phyloP scores from a whole-genome alignment of 1,139 yeast genomes.

The Dujonia santamariae region DNA sequence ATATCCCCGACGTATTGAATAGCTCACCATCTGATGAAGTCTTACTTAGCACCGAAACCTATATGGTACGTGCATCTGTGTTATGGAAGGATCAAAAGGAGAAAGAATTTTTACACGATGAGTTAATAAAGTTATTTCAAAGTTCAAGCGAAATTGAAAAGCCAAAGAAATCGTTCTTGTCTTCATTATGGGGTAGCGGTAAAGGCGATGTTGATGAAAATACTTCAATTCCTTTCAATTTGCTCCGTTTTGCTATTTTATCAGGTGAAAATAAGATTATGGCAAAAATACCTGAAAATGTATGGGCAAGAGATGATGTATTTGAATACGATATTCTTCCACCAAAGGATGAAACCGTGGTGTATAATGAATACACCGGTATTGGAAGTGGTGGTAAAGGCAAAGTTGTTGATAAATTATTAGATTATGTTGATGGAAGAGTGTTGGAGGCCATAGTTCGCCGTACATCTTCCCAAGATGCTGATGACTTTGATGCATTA shows the following conservation, averaged over 20 bases:
- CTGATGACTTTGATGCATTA: slow-evolving; percentile 26
- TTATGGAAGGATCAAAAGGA: slow-evolving; percentile 49
- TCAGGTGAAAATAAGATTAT: slow-evolving; percentile 69
- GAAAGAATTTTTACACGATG: slow-evolving; percentile 46
- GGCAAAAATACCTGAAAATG: slow-evolving; percentile 60
- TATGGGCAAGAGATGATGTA: slow-evolving; percentile 63
- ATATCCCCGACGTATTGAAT: slow-evolving; percentile 13
- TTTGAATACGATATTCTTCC: slow-evolving; percentile 73
- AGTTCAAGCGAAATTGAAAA: slow-evolving; percentile 10
- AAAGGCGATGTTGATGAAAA: background rate
- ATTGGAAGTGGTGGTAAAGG: slow-evolving; percentile 13
- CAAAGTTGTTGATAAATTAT: slow-evolving; percentile 27
- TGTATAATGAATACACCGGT: slow-evolving; percentile 29
- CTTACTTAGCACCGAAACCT: slow-evolving; percentile 45
- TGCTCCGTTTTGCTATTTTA: slow-evolving; percentile 62
- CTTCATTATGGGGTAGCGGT: slow-evolving; percentile 1
- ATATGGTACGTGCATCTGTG: slow-evolving; percentile 46
- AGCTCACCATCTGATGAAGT: slow-evolving; percentile 17
- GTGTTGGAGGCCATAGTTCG: slow-evolving; percentile 37
- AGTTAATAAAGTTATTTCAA: slow-evolving; percentile 36
- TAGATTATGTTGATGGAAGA: slow-evolving; percentile 38
- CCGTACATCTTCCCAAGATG: slow-evolving; percentile 27
- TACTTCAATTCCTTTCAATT: slow-evolving; percentile 48
- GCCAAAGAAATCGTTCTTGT: background rate
- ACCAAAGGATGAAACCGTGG: slow-evolving; percentile 36